Conservation (phyloP, 176 grass and related monocot species). For the Chloris gayana region DNA sequence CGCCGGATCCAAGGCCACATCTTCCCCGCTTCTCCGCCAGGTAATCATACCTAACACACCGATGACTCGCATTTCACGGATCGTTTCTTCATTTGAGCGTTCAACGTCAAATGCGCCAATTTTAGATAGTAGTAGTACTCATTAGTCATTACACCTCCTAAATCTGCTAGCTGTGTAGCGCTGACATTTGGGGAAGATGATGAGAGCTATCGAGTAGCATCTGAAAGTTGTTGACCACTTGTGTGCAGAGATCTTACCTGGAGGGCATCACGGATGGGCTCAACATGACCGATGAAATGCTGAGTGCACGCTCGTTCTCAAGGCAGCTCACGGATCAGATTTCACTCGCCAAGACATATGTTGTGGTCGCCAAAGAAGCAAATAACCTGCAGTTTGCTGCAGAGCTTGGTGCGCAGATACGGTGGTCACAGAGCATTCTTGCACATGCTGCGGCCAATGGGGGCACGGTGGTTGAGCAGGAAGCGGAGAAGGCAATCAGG, state of each 20-base stretch:
- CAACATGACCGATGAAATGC: slow-evolving; percentile 87
- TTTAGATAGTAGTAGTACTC: background rate
- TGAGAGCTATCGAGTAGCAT: slow-evolving; percentile 5
- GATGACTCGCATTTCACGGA: slow-evolving; percentile 9
- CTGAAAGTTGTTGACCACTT: slow-evolving; percentile 11
- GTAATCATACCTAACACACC: slow-evolving; percentile 15
- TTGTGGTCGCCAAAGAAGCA: slow-evolving; percentile 69
- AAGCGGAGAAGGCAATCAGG: slow-evolving; percentile 65
- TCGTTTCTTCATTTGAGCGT: background rate
- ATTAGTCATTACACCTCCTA: background rate
- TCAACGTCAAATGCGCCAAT: background rate
- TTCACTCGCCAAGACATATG: slow-evolving; percentile 83
- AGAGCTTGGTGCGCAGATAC: slow-evolving; percentile 68
- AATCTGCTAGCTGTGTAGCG: slow-evolving; percentile 20
- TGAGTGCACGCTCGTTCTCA: slow-evolving; percentile 66
- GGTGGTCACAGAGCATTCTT: slow-evolving; percentile 62
- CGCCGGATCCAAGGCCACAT: slow-evolving; percentile 22
- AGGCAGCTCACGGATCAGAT: slow-evolving; percentile 92
- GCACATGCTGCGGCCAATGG: slow-evolving; percentile 51
- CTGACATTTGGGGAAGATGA: background rate
- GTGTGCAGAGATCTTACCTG: slow-evolving; percentile 64
- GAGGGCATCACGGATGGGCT: slow-evolving; percentile 55
- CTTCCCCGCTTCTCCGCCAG: slow-evolving; percentile 49
- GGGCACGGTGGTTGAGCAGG: slow-evolving; percentile 38
- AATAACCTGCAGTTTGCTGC: slow-evolving; percentile 83